Conservation (phyloP, 1,139 yeast species). For the Torulaspora pretoriensis region DNA sequence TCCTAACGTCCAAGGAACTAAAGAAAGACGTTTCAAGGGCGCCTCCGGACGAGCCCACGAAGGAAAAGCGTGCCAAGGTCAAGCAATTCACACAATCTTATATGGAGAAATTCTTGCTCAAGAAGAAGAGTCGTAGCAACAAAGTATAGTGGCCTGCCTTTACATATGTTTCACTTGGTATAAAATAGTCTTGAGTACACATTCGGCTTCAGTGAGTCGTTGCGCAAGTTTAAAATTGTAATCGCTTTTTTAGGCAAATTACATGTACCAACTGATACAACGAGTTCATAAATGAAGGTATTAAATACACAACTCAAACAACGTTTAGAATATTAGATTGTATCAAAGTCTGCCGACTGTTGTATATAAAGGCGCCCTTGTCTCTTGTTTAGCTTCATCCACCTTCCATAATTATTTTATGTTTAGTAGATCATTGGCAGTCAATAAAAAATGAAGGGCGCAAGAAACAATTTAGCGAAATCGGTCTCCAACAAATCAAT, state of each 20-base stretch:
- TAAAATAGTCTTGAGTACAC: neutral
- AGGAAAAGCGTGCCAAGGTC: conserved; percentile 63
- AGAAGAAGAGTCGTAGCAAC: conserved; percentile 37
- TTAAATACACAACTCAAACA: neutral
- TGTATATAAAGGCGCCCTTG: neutral
- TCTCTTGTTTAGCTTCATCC: neutral
- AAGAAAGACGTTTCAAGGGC: conserved; percentile 39
- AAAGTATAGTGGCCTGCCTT: neutral
- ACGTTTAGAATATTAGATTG: neutral
- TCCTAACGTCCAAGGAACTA: conserved; percentile 60
- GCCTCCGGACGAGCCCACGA: conserved; percentile 57
- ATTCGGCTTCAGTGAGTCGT: neutral
- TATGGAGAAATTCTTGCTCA: conserved; percentile 69
- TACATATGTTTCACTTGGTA: neutral
- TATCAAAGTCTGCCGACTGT: neutral
- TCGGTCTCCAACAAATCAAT: neutral
- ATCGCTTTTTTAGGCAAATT: conserved; percentile 5
- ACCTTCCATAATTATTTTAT: neutral
- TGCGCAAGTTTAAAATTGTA: conserved; percentile 6
- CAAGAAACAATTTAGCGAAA: neutral
- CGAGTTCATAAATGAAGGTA: neutral
- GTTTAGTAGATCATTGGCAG: neutral
- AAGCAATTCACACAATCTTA: conserved; percentile 59
- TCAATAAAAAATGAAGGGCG: neutral
- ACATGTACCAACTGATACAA: conserved; percentile 5